A percentile compares a stretch with the other conserved stretches of the same genome.
Evolutionary conservation across 495 filamentous ascomycete genomes (phyloP).

Genomic region (Tetracladium marchalianum): DNA sequence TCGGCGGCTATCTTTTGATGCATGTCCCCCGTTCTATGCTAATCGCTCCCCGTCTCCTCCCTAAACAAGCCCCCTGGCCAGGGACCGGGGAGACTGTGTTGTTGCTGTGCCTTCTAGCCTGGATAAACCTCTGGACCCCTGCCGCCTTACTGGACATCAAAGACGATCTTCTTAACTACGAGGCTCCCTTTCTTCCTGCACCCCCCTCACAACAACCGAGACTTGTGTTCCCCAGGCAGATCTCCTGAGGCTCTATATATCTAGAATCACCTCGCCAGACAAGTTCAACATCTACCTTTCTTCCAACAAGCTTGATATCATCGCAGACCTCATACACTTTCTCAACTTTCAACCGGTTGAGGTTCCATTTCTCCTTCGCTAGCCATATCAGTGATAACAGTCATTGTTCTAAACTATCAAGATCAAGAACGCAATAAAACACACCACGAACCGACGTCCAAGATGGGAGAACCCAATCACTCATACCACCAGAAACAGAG

Average conservation of each 20-base stretch:
- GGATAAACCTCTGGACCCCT: constrained; percentile 12
- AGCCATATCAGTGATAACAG: background rate
- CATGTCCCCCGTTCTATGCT: background rate
- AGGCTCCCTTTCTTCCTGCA: constrained; percentile 9
- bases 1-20: background rate
- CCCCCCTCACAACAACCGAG: background rate
- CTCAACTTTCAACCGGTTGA: background rate
- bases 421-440: background rate
- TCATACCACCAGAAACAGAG: constrained; percentile 5
- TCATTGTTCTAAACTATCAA: background rate
- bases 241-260: constrained; percentile 8
- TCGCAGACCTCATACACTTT: constrained; percentile 1
- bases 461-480: constrained; percentile 7
- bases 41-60: constrained; percentile 6
- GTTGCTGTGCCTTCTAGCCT: constrained; percentile 10
- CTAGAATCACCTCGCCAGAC: background rate
- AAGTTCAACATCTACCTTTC: background rate
- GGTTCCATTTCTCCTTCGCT: background rate
- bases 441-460: constrained; percentile 4
- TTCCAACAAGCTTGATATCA: background rate
- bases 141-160: background rate
- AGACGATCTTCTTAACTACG: constrained; percentile 7
- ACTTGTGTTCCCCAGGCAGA: constrained; percentile 5
- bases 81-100: constrained; percentile 7
- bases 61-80: constrained; percentile 5